A percentile compares a stretch with the other conserved stretches of the same genome.
Conservation (phyloP, 2,329 filamentous ascomycete species). For the Xylariaceae sp. region DNA sequence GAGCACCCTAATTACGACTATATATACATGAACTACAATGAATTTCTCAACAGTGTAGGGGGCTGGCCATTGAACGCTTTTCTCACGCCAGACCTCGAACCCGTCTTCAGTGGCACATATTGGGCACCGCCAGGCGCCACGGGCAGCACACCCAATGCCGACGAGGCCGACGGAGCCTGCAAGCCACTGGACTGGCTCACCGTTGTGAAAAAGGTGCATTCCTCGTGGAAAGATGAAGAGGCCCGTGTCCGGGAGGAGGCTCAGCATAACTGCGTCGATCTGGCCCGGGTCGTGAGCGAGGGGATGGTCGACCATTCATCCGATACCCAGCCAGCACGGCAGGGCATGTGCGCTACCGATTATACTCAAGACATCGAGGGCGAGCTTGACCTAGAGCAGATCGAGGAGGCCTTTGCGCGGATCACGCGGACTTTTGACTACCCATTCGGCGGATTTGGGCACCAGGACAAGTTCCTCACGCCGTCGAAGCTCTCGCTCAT, state of each 20-base stretch:
- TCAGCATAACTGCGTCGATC: slow-evolving; percentile 70
- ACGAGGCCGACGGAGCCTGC: slow-evolving; percentile 42
- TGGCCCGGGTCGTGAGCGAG: slow-evolving; percentile 84
- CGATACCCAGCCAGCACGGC: slow-evolving; percentile 3
- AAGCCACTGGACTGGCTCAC: slow-evolving; percentile 73
- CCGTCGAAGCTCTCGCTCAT: slow-evolving; percentile 80
- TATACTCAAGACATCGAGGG: slow-evolving; percentile 51
- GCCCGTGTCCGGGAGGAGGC: slow-evolving; percentile 77
- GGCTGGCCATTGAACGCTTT: slow-evolving; percentile 98
- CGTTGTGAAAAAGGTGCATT: slow-evolving; percentile 71
- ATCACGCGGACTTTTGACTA: slow-evolving; percentile 77
- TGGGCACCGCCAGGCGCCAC: slow-evolving; percentile 75
- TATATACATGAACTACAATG: slow-evolving; percentile 98
- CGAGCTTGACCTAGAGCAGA: slow-evolving; percentile 73
- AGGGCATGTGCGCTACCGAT: slow-evolving; percentile 11
- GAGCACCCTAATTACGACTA: slow-evolving; percentile 90
- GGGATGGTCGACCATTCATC: slow-evolving; percentile 42
- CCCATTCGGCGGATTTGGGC: slow-evolving; percentile 71
- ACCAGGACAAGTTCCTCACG: slow-evolving; percentile 83
- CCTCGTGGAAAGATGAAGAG: slow-evolving; percentile 77
- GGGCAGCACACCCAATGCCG: slow-evolving; percentile 32
- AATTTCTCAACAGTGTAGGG: slow-evolving; percentile 81
- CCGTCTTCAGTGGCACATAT: slow-evolving; percentile 93
- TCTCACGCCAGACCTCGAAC: slow-evolving; percentile 84
- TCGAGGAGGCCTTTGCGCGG: slow-evolving; percentile 83